Conservation (phyloP, 1,139 yeast species). For the Eremothecium gossypii region DNA sequence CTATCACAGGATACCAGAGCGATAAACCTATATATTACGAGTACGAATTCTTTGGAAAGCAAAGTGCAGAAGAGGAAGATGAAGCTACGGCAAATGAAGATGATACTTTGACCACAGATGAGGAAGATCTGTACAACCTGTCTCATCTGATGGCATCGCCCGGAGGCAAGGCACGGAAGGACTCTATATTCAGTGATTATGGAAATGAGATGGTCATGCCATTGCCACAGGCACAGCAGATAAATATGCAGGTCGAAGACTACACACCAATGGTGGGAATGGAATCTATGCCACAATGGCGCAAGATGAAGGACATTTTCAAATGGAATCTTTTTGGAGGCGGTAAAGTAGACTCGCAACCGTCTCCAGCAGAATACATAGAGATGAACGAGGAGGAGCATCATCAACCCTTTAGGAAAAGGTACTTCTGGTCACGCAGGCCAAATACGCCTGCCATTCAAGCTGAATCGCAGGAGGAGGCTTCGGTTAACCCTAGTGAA, state of each 20-base stretch:
- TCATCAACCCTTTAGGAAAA: constrained; percentile 13
- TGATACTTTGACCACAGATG: constrained; percentile 6
- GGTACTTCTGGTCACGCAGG: constrained; percentile 18
- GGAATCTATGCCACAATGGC: constrained; percentile 7
- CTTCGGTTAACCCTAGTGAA: constrained; percentile 6
- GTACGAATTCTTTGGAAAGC: constrained; percentile 16
- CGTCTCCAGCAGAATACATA: no score
- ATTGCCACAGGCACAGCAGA: constrained; percentile 1
- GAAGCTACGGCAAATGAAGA: constrained; percentile 2
- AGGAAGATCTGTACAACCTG: constrained; percentile 7
- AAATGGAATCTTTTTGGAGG: constrained; percentile 15
- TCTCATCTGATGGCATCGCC: constrained; percentile 2
- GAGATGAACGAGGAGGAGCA: constrained; percentile 9
- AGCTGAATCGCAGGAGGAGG: neutral
- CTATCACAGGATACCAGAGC: constrained; percentile 21
- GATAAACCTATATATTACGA: constrained; percentile 22
- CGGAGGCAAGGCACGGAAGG: constrained; percentile 5
- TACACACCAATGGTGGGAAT: constrained; percentile 3
- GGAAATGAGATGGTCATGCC: constrained; percentile 10
- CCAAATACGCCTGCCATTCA: constrained; percentile 10
- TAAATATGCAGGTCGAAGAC: constrained; percentile 1
- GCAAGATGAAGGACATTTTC: constrained; percentile 16
- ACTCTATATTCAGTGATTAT: constrained; percentile 9
- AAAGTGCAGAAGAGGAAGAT: constrained; percentile 5
- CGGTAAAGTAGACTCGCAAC: constrained; percentile 1